Percentiles rank a stretch among this genome's conserved stretches.
phyloP scores from a whole-genome alignment of 768 basidiomycete species.

The Tylopilus plumbeoviolaceoides region DNA sequence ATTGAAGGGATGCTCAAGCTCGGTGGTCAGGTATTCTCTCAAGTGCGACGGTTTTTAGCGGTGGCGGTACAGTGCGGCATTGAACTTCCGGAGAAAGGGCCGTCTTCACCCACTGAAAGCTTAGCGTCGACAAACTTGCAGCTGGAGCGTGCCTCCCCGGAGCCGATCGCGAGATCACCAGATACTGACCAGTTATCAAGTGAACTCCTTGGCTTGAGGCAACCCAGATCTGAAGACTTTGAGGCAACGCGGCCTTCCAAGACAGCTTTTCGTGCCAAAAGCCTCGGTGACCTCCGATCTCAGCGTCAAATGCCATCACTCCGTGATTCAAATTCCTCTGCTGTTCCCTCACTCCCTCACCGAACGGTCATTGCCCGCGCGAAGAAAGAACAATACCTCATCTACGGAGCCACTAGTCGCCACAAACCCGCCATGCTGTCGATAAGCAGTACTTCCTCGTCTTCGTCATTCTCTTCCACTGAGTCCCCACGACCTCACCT shows the following conservation, averaged over 20 bases:
- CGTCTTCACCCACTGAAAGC: slow-evolving; percentile 24
- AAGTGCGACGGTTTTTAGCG: slow-evolving; percentile 75
- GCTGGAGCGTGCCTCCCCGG: slow-evolving; percentile 14
- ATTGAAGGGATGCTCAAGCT: slow-evolving; percentile 76
- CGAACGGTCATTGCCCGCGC: slow-evolving; percentile 24
- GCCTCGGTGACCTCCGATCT: slow-evolving; percentile 48
- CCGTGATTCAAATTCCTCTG: slow-evolving; percentile 34
- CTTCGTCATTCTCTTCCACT: slow-evolving; percentile 64
- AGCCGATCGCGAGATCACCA: slow-evolving; percentile 9
- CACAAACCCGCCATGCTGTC: slow-evolving; percentile 49
- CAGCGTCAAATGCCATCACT: slow-evolving; percentile 30
- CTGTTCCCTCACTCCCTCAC: slow-evolving; percentile 35
- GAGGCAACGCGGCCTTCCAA: slow-evolving; percentile 23
- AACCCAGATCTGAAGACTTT: slow-evolving; percentile 24
- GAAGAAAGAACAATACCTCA: slow-evolving; percentile 38
- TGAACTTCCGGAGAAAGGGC: slow-evolving; percentile 53
- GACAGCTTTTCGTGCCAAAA: slow-evolving; percentile 43
- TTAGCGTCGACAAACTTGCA: slow-evolving; percentile 16
- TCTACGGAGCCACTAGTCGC: slow-evolving; percentile 34
- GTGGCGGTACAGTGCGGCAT: slow-evolving; percentile 73
- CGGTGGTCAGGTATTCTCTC: slow-evolving; percentile 76
- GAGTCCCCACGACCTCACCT: slow-evolving; percentile 45
- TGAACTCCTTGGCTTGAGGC: slow-evolving; percentile 30
- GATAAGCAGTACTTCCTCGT: slow-evolving; percentile 67
- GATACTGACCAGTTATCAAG: slow-evolving; percentile 7